These are phyloP conservation scores for Colletotrichum siamense DNA, from an alignment of 2,329 filamentous ascomycete genomes.

Conservation along the genomic window DNA sequence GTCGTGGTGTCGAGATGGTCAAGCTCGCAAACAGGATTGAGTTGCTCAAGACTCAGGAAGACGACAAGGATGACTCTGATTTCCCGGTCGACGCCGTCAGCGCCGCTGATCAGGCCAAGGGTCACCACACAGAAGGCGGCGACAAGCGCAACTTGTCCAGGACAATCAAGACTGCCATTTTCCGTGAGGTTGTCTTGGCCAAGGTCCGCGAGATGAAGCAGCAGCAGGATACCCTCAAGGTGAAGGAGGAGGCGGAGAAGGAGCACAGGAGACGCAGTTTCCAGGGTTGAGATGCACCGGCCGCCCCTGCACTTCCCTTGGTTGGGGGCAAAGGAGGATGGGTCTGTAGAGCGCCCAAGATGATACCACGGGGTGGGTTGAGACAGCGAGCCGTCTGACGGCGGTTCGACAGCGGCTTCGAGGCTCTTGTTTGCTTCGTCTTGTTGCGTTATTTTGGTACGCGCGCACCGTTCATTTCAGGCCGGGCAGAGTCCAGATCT, in stretches of 20 bases:
- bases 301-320: background rate
- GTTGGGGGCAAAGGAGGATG: background rate
- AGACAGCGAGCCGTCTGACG: background rate
- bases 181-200: conserved; percentile 91
- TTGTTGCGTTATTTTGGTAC: background rate
- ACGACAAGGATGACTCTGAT: conserved; percentile 77
- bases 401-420: background rate
- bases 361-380: conserved; percentile 15
- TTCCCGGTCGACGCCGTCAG: conserved; percentile 69
- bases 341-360: background rate
- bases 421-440: background rate
- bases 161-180: conserved; percentile 73
- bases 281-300: conserved; percentile 21
- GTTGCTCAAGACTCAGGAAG: conserved; percentile 90
- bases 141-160: conserved; percentile 50
- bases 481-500: background rate
- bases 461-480: background rate
- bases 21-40: conserved; percentile 97
- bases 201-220: conserved; percentile 94
- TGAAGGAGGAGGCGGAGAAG: conserved; percentile 64
- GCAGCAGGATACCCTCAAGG: conserved; percentile 75
- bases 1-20: conserved; percentile 93
- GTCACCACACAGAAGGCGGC: conserved; percentile 9
- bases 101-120: conserved; percentile 52
- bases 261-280: conserved; percentile 46